Percentiles rank a stretch among this genome's conserved stretches.
phyloP scores from a whole-genome alignment of 2,329 filamentous ascomycete species.

The Aureobasidium vineae region DNA sequence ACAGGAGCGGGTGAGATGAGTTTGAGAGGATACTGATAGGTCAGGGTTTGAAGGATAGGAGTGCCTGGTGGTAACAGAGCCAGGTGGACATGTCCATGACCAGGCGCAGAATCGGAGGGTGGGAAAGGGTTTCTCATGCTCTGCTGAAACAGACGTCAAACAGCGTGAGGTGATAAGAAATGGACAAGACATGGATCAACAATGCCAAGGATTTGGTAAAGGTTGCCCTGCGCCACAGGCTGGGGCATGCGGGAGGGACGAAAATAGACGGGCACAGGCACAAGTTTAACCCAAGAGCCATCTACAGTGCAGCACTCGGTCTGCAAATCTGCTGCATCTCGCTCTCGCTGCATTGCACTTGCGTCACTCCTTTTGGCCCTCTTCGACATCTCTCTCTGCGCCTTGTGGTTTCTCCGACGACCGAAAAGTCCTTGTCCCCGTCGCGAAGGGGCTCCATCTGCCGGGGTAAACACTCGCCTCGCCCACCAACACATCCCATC shows the following conservation, averaged over 20 bases:
- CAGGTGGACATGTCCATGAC: conserved; percentile 74
- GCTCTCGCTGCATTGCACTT: background rate
- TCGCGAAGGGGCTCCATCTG: background rate
- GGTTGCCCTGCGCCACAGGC: conserved; percentile 21
- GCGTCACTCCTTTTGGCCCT: conserved; percentile 4
- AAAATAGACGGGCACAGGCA: background rate
- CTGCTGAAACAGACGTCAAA: conserved; percentile 5
- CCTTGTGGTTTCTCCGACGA: background rate
- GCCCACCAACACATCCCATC: background rate
- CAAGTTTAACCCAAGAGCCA: background rate
- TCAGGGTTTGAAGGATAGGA: conserved; percentile 70
- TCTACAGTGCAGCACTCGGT: background rate
- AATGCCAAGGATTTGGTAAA: background rate
- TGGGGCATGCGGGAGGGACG: conserved; percentile 5
- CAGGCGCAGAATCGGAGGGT: conserved; percentile 68
- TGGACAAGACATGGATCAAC: background rate
- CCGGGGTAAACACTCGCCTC: conserved; percentile 17
- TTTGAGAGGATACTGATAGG: conserved; percentile 93
- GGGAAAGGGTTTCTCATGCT: conserved; percentile 67
- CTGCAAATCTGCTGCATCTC: conserved; percentile 22
- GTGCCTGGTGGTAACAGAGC: conserved; percentile 67
- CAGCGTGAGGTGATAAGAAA: background rate
- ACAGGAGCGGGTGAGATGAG: conserved; percentile 76
- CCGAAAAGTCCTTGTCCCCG: background rate
- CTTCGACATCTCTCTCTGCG: background rate